A percentile compares a stretch with the other conserved stretches of the same genome.
Conservation (phyloP, 2,329 filamentous ascomycete genomes). For the Aspergillus amoenus region DNA sequence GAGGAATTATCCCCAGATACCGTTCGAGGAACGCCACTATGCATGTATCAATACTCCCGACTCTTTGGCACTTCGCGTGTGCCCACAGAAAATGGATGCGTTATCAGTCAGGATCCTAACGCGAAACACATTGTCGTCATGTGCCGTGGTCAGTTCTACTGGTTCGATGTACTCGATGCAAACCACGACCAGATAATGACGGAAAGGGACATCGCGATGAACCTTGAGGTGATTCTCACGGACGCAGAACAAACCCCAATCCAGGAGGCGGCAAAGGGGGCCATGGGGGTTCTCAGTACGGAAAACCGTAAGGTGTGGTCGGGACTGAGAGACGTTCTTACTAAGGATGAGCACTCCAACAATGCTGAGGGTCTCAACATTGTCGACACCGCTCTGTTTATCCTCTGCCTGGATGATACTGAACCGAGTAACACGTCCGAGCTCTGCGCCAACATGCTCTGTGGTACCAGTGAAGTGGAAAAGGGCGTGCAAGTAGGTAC, state of each 20-base stretch:
- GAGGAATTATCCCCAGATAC: conserved; percentile 91
- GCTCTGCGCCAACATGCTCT: conserved; percentile 98
- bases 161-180: conserved; percentile 95
- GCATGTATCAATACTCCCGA: conserved; percentile 98
- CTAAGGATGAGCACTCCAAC: conserved; percentile 81
- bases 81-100: conserved; percentile 89
- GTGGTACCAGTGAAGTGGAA: conserved; percentile 87
- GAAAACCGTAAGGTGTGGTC: conserved; percentile 98
- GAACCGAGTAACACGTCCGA: conserved; percentile 78
- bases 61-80: conserved; percentile 93
- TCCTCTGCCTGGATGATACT: conserved; percentile 88
- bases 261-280: conserved; percentile 91
- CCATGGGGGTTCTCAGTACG: conserved; percentile 87
- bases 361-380: conserved; percentile 96
- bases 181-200: conserved; percentile 97
- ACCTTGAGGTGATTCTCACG: conserved; percentile 86
- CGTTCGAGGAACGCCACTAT: conserved; percentile 77
- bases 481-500: conserved; percentile 94
- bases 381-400: conserved; percentile 89
- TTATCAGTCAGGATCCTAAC: conserved; percentile 91
- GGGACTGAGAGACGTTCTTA: conserved; percentile 81
- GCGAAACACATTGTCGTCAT: conserved; percentile 92
- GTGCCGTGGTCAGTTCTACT: conserved; percentile 95
- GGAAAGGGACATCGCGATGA: conserved; percentile 87
- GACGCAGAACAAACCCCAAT: conserved; percentile 88